phyloP scores from a whole-genome alignment of 164 flowering plant species.

The Umbellularia californica region DNA sequence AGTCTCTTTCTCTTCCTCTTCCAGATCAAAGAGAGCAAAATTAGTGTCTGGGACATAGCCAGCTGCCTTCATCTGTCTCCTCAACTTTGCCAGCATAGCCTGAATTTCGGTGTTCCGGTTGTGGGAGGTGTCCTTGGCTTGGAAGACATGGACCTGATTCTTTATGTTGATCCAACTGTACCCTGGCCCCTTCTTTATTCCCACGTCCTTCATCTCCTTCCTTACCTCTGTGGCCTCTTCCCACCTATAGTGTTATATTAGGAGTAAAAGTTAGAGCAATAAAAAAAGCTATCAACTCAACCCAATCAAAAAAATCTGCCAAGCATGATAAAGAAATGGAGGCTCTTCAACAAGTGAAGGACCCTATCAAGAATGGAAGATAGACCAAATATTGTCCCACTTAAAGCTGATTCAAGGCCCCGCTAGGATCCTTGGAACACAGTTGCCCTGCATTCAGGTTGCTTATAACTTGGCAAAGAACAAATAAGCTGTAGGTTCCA shows the following conservation, averaged over 20 bases:
- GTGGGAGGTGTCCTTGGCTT: constrained; percentile 69
- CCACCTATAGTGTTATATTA: constrained; percentile 42
- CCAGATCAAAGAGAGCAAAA: constrained; percentile 62
- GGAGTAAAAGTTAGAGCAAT: too few relatives aligned
- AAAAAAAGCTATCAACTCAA: too few relatives aligned
- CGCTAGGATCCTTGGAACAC: too few relatives aligned
- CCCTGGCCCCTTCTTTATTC: constrained; percentile 69
- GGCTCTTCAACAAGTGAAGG: too few relatives aligned
- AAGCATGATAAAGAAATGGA: too few relatives aligned
- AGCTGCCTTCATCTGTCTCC: constrained; percentile 49
- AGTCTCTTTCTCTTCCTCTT: constrained; percentile 72
- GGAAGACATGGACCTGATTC: constrained; percentile 61
- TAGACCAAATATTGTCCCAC: too few relatives aligned
- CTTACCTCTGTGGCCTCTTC: constrained; percentile 69
- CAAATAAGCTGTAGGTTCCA: too few relatives aligned
- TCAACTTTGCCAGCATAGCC: constrained; percentile 43
- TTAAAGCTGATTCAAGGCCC: too few relatives aligned
- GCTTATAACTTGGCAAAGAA: too few relatives aligned
- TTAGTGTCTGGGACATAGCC: constrained; percentile 64
- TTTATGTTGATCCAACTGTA: constrained; percentile 66
- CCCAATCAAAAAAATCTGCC: too few relatives aligned
- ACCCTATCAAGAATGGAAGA: too few relatives aligned
- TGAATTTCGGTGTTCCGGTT: constrained; percentile 56
- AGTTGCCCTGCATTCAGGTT: too few relatives aligned
- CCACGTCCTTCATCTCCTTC: constrained; percentile 66